Percentiles rank a stretch among this genome's conserved stretches.
These are phyloP conservation scores for Plantago ovata DNA, from an alignment of 257 asterid genomes.

Conservation along the genomic window DNA sequence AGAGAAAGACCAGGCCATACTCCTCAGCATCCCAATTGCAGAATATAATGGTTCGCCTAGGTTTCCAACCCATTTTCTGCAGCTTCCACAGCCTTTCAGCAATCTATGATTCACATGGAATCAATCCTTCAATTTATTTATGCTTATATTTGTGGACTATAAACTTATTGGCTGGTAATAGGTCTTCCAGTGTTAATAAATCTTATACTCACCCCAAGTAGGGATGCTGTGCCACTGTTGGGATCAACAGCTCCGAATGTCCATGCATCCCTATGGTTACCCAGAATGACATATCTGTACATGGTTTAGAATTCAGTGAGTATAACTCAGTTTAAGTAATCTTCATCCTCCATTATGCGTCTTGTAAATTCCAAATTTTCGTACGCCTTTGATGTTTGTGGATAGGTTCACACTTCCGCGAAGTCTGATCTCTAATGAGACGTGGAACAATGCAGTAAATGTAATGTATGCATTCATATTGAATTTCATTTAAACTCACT, in stretches of 20 bases:
- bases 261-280: slow-evolving; percentile 97
- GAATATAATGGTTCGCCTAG: slow-evolving; percentile 73
- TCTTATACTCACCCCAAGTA: slow-evolving; percentile 58
- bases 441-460: not conserved
- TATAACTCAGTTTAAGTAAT: slow-evolving; percentile 1
- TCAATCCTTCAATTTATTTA: not conserved
- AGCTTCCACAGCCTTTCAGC: slow-evolving; percentile 63
- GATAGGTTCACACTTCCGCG: not conserved
- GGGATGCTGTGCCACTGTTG: slow-evolving; percentile 81
- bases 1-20: slow-evolving; percentile 71
- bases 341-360: not conserved
- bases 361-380: not conserved
- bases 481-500: not conserved
- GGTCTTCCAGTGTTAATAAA: not conserved
- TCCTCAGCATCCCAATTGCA: slow-evolving; percentile 97
- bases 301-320: slow-evolving; percentile 20
- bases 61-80: slow-evolving; percentile 55
- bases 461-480: not conserved
- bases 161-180: slow-evolving; percentile 2
- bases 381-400: not conserved
- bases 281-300: slow-evolving; percentile 66
- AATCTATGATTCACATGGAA: slow-evolving; percentile 39
- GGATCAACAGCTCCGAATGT: slow-evolving; percentile 94
- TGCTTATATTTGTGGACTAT: not conserved
- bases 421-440: not conserved